Evolutionary conservation across 2,329 filamentous ascomycete genomes (phyloP).

Genomic region (Neonectria sp.): DNA sequence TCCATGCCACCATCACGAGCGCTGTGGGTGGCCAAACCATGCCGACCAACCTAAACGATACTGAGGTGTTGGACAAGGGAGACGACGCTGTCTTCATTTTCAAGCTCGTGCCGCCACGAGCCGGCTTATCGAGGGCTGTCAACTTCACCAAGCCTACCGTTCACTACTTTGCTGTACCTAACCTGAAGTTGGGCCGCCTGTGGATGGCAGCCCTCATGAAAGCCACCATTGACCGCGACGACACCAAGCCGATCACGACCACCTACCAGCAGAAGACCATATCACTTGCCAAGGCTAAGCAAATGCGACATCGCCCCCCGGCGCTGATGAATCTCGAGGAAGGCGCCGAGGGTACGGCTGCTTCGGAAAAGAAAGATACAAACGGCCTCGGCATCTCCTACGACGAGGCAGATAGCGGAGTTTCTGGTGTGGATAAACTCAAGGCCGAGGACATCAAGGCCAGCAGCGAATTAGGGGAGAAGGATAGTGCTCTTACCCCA

Average conservation of each 20-base stretch:
- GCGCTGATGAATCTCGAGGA: slow-evolving; percentile 82
- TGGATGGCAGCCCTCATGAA: slow-evolving; percentile 99
- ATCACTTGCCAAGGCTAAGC: slow-evolving; percentile 87
- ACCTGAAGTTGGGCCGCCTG: slow-evolving; percentile 85
- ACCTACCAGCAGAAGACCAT: slow-evolving; percentile 99
- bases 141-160: slow-evolving; percentile 98
- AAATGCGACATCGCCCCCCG: slow-evolving; percentile 90
- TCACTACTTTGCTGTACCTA: slow-evolving; percentile 97
- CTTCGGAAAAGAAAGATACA: slow-evolving; percentile 41
- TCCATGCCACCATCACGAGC: slow-evolving; percentile 93
- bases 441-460: slow-evolving; percentile 53
- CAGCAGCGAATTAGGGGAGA: slow-evolving; percentile 47
- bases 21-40: slow-evolving; percentile 69
- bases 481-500: slow-evolving; percentile 44
- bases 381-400: slow-evolving; percentile 61
- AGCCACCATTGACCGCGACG: slow-evolving; percentile 96
- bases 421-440: slow-evolving; percentile 60
- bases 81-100: slow-evolving; percentile 93
- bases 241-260: slow-evolving; percentile 83
- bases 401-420: slow-evolving; percentile 60
- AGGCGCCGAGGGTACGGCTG: slow-evolving; percentile 50
- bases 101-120: slow-evolving; percentile 93
- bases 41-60: slow-evolving; percentile 67
- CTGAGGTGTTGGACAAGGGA: slow-evolving; percentile 59
- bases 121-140: slow-evolving; percentile 89